A percentile compares a stretch with the other conserved stretches of the same genome.
Conservation (phyloP, 208 protist species). For the Wallacemonas sp. region DNA sequence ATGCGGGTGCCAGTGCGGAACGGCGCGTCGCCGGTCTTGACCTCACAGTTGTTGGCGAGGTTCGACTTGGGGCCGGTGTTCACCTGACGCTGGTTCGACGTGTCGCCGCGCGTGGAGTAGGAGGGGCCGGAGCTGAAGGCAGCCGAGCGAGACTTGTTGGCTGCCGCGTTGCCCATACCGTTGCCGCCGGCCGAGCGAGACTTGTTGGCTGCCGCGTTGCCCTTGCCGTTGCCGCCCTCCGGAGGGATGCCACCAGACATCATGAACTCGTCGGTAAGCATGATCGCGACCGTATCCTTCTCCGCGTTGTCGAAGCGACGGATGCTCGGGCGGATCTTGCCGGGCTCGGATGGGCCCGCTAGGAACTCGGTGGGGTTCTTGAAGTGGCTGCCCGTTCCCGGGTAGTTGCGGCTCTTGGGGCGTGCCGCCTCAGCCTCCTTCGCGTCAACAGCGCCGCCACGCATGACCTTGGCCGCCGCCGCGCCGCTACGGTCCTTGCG, state of each 20-base stretch:
- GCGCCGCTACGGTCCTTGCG: conserved; percentile 34
- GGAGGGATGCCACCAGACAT: conserved; percentile 33
- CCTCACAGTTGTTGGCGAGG: conserved; percentile 40
- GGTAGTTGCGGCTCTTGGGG: conserved; percentile 29
- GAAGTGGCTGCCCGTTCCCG: conserved; percentile 30
- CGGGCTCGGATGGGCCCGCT: conserved; percentile 63
- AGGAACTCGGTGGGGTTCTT: conserved; percentile 61
- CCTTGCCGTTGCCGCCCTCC: not conserved
- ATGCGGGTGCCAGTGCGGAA: conserved; percentile 45
- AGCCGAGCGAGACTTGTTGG: conserved; percentile 14
- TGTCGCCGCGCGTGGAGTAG: conserved; percentile 11
- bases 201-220: conserved; percentile 16
- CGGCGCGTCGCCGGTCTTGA: conserved; percentile 30
- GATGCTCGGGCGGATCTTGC: conserved; percentile 50
- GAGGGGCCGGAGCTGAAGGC: conserved; percentile 8
- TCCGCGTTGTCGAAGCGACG: conserved; percentile 64
- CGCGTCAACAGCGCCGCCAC: conserved; percentile 15
- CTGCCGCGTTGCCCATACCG: conserved; percentile 20
- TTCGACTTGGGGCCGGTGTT: conserved; percentile 22
- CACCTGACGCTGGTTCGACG: conserved; percentile 15
- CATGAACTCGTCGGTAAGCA: conserved; percentile 76
- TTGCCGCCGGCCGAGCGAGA: conserved; percentile 29
- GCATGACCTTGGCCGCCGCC: conserved; percentile 33
- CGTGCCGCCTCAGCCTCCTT: conserved; percentile 12
- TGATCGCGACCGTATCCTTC: conserved; percentile 50